These are phyloP conservation scores for Lentinula detonsa DNA, from an alignment of 768 basidiomycete genomes.

Conservation along the genomic window DNA sequence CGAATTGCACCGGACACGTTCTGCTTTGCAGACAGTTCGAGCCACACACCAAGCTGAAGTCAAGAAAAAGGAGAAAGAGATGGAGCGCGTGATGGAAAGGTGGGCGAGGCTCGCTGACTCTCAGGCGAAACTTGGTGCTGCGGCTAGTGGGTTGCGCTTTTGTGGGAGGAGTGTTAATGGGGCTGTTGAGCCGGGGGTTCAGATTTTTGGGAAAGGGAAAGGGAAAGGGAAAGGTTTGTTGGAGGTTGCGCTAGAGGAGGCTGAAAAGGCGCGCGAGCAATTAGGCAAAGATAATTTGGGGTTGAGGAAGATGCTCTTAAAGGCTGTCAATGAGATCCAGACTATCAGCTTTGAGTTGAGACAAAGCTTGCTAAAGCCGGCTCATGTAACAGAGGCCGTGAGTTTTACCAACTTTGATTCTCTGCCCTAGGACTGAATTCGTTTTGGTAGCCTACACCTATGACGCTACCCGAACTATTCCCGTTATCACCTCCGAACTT, in stretches of 20 bases:
- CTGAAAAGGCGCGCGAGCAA: constrained; percentile 57
- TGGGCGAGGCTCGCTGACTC: constrained; percentile 68
- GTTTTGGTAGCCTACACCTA: constrained; percentile 7
- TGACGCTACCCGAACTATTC: constrained; percentile 46
- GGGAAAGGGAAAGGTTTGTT: constrained; percentile 49
- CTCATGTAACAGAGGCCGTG: constrained; percentile 45
- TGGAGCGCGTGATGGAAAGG: constrained; percentile 67
- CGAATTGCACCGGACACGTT: constrained; percentile 70
- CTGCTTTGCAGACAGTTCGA: constrained; percentile 61
- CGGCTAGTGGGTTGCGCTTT: constrained; percentile 45
- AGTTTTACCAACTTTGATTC: constrained; percentile 10
- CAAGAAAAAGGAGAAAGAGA: constrained; percentile 77
- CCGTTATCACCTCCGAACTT: constrained; percentile 45
- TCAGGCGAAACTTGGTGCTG: constrained; percentile 51
- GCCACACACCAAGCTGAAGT: constrained; percentile 64
- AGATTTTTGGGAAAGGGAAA: constrained; percentile 44
- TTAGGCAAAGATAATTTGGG: constrained; percentile 60
- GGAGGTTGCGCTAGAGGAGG: constrained; percentile 67
- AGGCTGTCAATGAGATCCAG: constrained; percentile 62
- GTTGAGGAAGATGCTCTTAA: constrained; percentile 55
- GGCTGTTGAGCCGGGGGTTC: constrained; percentile 23
- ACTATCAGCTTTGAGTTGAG: constrained; percentile 31
- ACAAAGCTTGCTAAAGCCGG: constrained; percentile 31
- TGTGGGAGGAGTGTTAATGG: constrained; percentile 30
- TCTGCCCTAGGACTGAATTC: constrained; percentile 7